Evolutionary conservation across 768 basidiomycete genomes (phyloP).

Genomic region (Psilocybe cyanescens): DNA sequence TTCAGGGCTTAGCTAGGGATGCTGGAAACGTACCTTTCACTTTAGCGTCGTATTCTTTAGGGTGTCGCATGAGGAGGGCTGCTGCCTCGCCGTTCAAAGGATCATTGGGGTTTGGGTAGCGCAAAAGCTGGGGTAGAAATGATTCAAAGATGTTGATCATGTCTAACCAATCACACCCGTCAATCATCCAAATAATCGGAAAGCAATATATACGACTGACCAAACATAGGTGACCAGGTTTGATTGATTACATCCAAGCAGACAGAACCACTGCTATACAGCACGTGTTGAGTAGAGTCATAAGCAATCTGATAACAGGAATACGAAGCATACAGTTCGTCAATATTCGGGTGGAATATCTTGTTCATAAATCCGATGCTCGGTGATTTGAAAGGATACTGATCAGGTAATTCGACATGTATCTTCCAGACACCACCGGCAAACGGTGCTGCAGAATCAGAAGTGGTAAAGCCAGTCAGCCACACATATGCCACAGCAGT

Average conservation of each 20-base stretch:
- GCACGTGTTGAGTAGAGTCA: conserved; percentile 5
- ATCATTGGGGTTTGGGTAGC: conserved; percentile 98
- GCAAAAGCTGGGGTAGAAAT: conserved; percentile 94
- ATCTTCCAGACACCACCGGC: conserved; percentile 99
- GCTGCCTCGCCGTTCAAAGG: conserved; percentile 98
- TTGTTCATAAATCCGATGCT: conserved; percentile 99
- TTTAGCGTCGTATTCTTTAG: conserved; percentile 92
- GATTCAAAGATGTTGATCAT: conserved; percentile 99
- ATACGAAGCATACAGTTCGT: conserved; percentile 80
- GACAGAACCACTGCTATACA: conserved; percentile 87
- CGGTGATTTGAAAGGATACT: conserved; percentile 98
- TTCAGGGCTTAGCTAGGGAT: not conserved
- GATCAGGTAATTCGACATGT: conserved; percentile 97
- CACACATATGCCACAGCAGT: not conserved
- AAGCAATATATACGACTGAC: conserved; percentile 38
- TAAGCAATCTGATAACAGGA: not conserved
- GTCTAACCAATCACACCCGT: conserved; percentile 49
- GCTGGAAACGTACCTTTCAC: conserved; percentile 72
- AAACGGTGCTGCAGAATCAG: conserved; percentile 81
- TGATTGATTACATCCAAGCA: conserved; percentile 99
- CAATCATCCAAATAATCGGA: not conserved
- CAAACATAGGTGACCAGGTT: conserved; percentile 99
- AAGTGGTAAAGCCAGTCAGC: conserved; percentile 4
- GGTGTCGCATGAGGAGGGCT: conserved; percentile 95
- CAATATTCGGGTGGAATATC: conserved; percentile 99